Conservation (phyloP, 78 protist genomes). For the Mastigamoeba balamuthi region DNA sequence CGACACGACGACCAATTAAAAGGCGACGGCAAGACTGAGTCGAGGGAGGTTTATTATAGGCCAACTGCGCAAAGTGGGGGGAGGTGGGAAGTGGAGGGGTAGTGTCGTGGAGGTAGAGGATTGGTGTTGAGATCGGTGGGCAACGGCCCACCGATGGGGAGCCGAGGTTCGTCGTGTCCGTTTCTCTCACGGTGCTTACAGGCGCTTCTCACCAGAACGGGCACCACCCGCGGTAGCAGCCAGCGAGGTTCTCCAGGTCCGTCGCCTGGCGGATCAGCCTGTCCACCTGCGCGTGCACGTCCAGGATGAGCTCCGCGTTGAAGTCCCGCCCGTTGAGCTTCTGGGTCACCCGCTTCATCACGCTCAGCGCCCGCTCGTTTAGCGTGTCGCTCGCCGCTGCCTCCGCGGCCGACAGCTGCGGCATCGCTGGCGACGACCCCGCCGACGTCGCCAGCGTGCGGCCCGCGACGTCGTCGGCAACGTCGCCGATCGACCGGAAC, state of each 20-base stretch:
- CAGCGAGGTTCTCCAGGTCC: conserved; percentile 72
- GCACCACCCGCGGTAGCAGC: conserved; percentile 89
- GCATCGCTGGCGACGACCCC: neutral
- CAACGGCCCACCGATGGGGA: no score
- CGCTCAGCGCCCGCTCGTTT: neutral
- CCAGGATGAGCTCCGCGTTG: no score
- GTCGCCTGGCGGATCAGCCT: conserved; percentile 73
- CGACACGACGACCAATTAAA: no score
- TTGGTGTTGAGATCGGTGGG: no score
- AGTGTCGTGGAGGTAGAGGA: no score
- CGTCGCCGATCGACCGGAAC: neutral
- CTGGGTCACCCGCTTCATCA: conserved; percentile 8
- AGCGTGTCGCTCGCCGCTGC: neutral
- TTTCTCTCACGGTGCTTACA: no score
- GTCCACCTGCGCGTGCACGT: conserved; percentile 47
- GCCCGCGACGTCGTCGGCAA: neutral
- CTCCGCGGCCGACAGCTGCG: neutral
- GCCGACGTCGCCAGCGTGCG: neutral
- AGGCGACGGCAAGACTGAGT: no score
- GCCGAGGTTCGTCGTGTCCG: no score
- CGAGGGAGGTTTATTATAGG: no score
- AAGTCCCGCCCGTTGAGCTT: conserved; percentile 22
- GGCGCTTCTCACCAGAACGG: conserved; percentile 7
- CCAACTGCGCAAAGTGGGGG: no score
- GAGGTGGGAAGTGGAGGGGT: no score